Conservation (phyloP, 1,139 yeast species). For the Yamadazyma atlantica region DNA sequence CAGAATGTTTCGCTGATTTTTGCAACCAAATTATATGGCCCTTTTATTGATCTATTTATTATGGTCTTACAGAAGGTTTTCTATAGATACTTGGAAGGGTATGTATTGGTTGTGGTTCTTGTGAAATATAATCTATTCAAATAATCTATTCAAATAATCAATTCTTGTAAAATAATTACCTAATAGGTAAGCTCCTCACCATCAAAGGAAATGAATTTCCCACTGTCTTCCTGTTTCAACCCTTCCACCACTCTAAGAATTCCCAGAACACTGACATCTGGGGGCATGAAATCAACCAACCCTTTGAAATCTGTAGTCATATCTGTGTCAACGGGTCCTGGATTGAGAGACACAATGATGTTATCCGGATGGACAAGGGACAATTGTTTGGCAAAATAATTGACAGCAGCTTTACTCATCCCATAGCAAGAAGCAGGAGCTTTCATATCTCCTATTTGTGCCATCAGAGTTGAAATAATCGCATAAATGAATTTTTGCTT, state of each 20-base stretch:
- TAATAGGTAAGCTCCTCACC: no score
- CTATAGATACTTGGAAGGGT: no score
- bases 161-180: no score
- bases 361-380: conserved; percentile 36
- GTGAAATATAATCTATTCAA: no score
- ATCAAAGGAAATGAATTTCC: conserved; percentile 3
- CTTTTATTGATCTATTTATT: no score
- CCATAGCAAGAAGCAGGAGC: conserved; percentile 21
- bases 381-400: conserved; percentile 12
- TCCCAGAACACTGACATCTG: conserved; percentile 1
- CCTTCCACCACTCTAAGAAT: conserved; percentile 1
- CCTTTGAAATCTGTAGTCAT: conserved; percentile 11
- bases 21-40: no score
- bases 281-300: neutral
- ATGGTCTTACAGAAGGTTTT: no score
- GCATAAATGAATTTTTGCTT: neutral
- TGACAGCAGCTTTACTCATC: conserved; percentile 30
- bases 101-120: no score
- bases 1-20: no score
- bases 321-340: conserved; percentile 33
- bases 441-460: neutral
- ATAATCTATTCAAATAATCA: no score
- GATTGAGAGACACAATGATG: conserved; percentile 19
- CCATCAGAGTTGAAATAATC: conserved; percentile 2
- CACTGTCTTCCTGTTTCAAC: conserved; percentile 3